Evolutionary conservation across 2,329 filamentous ascomycete species (phyloP), one percentile per base, ranked within the genome.

Genomic region (Aphanocladium album): DNA sequence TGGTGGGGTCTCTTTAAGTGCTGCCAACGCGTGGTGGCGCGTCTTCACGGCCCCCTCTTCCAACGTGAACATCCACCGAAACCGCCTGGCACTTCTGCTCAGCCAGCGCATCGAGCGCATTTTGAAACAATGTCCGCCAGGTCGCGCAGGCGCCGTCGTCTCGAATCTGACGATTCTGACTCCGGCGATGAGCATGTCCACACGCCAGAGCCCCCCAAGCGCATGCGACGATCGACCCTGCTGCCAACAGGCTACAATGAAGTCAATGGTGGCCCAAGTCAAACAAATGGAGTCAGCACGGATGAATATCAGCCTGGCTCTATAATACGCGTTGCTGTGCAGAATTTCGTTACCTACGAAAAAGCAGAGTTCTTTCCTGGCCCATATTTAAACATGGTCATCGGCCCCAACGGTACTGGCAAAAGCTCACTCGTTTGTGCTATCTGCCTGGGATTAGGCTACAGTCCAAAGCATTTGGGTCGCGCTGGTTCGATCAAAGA

Each of bases 391-490:
- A 99, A 99, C 72, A 98, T 99, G 93, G 88, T 99, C 57, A 96
- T 99, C 67, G 95, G 95, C 0, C 95, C 95, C n/a, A 99, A 99
- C 69, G 95, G 95, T 37, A 98, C 95, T 0, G 95, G 95, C 60
- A 99, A 99, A 76, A 98, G 93, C 75, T 97, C 95, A 0, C 81
- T 99, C 27, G 93, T 99, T 47, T 99, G 95, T 75, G 95, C 95
- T 49, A 96, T 99, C 66, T 98, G 95, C 70, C 77, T 99, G 16
- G 95, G 95, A 2, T 78, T 99, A 27, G 95, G 95, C 52, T 97
- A 89, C 80, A 84, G 86, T 35, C 87, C 93, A 25, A 85, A 88
- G 74, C 85, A 93, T 68, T 82, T 99, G 17, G 95, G 93, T 17
- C 88, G 95, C 63, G 92, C 93, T 7, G 92, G 89, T 68, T 87